A percentile compares a stretch with the other conserved stretches of the same genome.
Conservation (phyloP, 1,284 basidiomycete species). For the Fomes fomentarius region DNA sequence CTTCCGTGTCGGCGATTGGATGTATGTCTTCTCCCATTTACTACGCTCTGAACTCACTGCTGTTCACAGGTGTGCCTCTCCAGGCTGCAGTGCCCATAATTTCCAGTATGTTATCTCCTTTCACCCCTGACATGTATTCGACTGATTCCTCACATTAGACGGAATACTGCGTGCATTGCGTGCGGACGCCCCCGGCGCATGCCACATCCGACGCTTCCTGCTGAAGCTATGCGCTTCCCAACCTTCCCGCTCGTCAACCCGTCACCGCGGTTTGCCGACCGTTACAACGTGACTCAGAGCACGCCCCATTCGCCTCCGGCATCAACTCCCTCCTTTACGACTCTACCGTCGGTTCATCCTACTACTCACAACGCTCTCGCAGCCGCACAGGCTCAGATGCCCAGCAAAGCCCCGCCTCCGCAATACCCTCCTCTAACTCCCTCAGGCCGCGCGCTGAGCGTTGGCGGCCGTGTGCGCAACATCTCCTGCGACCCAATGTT, state of each 20-base stretch:
- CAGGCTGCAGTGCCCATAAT: conserved; percentile 70
- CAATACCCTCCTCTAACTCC: conserved; percentile 75
- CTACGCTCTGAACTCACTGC: neutral
- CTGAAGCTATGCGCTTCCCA: conserved; percentile 14
- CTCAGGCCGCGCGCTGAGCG: conserved; percentile 71
- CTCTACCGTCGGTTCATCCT: conserved; percentile 4
- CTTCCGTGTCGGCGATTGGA: conserved; percentile 79
- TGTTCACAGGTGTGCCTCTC: conserved; percentile 54
- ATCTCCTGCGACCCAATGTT: conserved; percentile 67
- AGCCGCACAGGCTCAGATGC: conserved; percentile 13
- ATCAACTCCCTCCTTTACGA: neutral
- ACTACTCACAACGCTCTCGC: conserved; percentile 8
- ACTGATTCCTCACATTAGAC: conserved; percentile 56
- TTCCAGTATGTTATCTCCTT: conserved; percentile 60
- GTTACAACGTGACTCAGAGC: conserved; percentile 7
- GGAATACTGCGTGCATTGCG: conserved; percentile 73
- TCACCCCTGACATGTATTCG: neutral
- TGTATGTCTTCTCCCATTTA: conserved; percentile 48
- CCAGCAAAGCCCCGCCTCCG: conserved; percentile 36
- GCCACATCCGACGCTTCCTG: conserved; percentile 30
- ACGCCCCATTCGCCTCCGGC: conserved; percentile 9
- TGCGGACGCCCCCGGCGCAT: conserved; percentile 69
- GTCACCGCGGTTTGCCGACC: conserved; percentile 29
- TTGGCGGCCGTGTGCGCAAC: conserved; percentile 77
- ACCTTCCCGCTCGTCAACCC: conserved; percentile 23